Conservation (phyloP, 208 protist genomes). For the Trypanosoma scelopori region DNA sequence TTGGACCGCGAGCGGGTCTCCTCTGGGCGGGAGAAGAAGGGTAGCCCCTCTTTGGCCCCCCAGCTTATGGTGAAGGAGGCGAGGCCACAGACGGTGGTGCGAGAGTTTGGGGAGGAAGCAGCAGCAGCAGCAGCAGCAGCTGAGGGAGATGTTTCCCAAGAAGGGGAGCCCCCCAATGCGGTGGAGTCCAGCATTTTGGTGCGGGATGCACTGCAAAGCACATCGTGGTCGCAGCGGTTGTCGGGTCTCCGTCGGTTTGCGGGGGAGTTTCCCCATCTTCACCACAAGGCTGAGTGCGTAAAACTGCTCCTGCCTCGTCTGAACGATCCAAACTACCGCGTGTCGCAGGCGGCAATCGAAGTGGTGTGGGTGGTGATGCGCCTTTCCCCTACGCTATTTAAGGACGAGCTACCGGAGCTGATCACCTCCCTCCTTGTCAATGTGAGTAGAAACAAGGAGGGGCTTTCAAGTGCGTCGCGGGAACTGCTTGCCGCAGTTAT, state of each 20-base stretch:
- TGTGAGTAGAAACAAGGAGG: conserved; percentile 15
- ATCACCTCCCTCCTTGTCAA: conserved; percentile 30
- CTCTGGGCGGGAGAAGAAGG: neutral
- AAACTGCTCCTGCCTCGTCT: conserved; percentile 32
- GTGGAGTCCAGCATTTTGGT: conserved; percentile 13
- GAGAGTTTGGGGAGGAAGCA: neutral
- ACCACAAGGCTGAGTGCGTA: conserved; percentile 23
- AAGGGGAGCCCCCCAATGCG: neutral
- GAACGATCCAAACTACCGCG: conserved; percentile 53
- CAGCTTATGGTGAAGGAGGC: conserved; percentile 25
- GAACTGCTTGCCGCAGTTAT: conserved; percentile 20
- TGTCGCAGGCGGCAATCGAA: conserved; percentile 38
- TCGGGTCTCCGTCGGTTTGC: conserved; percentile 5
- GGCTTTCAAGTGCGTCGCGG: conserved; percentile 9
- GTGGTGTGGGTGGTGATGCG: conserved; percentile 20
- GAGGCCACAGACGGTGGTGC: too few species aligned
- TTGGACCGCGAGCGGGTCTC: conserved; percentile 24
- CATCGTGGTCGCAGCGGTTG: conserved; percentile 36
- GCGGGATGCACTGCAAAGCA: conserved; percentile 28
- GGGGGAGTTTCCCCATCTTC: conserved; percentile 16
- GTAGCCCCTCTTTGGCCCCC: neutral
- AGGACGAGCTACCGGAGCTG: conserved; percentile 22
- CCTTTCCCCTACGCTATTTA: conserved; percentile 2
- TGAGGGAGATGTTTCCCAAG: neutral
- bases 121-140: neutral